A percentile compares a stretch with the other conserved stretches of the same genome.
phyloP scores from a whole-genome alignment of 192 early-diverging fungal species.

The Backusella tarrabulga region DNA sequence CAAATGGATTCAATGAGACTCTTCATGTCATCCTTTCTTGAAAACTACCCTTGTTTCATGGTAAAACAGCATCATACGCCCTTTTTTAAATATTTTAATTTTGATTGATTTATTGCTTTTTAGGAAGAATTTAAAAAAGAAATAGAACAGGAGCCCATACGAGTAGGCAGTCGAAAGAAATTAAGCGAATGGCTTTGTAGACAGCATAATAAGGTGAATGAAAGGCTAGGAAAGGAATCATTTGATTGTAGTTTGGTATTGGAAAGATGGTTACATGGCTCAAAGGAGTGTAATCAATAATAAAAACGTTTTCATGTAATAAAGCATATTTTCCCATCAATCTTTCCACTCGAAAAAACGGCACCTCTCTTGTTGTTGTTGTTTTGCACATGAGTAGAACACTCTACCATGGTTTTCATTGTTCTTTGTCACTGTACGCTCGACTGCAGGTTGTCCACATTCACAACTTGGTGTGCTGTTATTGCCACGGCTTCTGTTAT shows the following conservation, averaged over 20 bases:
- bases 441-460: background rate
- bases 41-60: slow-evolving; percentile 94
- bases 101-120: background rate
- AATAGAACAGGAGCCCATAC: slow-evolving; percentile 71
- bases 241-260: slow-evolving; percentile 94
- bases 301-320: background rate
- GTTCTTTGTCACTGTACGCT: background rate
- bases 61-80: background rate
- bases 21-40: slow-evolving; percentile 72
- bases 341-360: background rate
- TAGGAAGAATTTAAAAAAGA: slow-evolving; percentile 71
- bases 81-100: background rate
- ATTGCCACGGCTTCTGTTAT: background rate
- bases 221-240: slow-evolving; percentile 74
- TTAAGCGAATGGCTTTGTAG: slow-evolving; percentile 89
- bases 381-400: background rate
- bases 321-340: background rate
- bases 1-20: slow-evolving; percentile 77
- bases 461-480: background rate
- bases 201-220: slow-evolving; percentile 95
- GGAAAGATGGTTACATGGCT: slow-evolving; percentile 87
- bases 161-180: slow-evolving; percentile 63
- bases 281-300: slow-evolving; percentile 44
- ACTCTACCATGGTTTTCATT: background rate
- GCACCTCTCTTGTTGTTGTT: background rate